Evolutionary conservation across 148 eudicot genomes (phyloP).

Genomic region (Nyssa sinensis): DNA sequence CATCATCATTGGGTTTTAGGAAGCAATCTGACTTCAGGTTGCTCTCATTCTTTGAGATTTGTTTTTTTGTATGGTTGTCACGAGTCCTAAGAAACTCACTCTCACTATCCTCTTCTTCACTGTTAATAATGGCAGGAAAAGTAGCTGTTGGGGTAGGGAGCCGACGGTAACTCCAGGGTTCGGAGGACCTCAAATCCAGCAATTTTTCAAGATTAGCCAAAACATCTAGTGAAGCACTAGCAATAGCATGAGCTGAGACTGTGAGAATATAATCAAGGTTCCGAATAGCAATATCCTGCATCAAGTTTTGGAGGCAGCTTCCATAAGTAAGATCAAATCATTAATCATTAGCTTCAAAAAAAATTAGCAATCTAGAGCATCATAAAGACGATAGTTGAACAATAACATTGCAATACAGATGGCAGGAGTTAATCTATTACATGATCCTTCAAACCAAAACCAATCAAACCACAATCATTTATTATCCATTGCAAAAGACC

Average conservation of each 20-base stretch:
- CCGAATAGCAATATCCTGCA: conserved; percentile 85
- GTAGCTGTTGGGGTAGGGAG: conserved; percentile 96
- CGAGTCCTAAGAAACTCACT: conserved; percentile 56
- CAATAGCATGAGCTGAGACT: conserved; percentile 58
- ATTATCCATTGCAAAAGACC: neutral
- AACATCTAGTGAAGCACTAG: conserved; percentile 65
- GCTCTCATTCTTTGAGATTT: conserved; percentile 32
- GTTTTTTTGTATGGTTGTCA: conserved; percentile 31
- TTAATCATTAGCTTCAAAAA: neutral
- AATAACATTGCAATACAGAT: neutral
- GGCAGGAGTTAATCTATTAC: neutral
- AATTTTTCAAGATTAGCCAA: conserved; percentile 75
- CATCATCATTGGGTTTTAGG: conserved; percentile 46
- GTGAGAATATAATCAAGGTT: conserved; percentile 82
- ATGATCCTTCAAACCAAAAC: neutral
- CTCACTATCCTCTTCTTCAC: conserved; percentile 80
- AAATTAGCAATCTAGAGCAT: neutral
- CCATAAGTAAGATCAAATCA: neutral
- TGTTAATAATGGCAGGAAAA: conserved; percentile 74
- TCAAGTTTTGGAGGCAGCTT: neutral
- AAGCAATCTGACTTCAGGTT: conserved; percentile 51
- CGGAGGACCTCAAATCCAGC: conserved; percentile 73
- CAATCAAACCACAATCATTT: conserved; percentile 1
- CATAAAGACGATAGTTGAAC: neutral
- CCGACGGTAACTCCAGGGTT: conserved; percentile 85